These are phyloP conservation scores for Bisporella sp. DNA, from an alignment of 2,329 filamentous ascomycete species.

Conservation along the genomic window DNA sequence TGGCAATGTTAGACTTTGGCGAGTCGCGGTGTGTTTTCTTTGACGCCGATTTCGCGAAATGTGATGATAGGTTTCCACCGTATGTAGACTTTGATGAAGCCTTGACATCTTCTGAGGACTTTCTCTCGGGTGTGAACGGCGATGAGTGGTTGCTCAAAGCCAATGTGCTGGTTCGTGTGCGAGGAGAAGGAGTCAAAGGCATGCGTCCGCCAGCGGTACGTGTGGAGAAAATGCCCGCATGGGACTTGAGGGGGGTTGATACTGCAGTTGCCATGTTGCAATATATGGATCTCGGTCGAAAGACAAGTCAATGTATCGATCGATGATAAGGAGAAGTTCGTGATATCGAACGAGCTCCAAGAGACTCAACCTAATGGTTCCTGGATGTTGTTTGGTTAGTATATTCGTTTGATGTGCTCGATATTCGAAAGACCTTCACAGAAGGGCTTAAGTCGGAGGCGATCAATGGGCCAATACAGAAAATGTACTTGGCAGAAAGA, in stretches of 20 bases:
- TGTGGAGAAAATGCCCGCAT: slow-evolving; percentile 83
- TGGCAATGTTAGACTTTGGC: slow-evolving; percentile 93
- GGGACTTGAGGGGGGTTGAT: slow-evolving; percentile 91
- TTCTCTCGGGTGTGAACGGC: slow-evolving; percentile 69
- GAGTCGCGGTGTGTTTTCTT: slow-evolving; percentile 72
- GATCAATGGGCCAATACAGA: slow-evolving; percentile 38
- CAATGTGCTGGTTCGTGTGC: slow-evolving; percentile 47
- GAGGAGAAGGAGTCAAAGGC: slow-evolving; percentile 88
- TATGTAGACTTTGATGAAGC: slow-evolving; percentile 63
- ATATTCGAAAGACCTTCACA: slow-evolving; percentile 41
- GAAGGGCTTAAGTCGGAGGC: slow-evolving; percentile 38
- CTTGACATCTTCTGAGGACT: slow-evolving; percentile 40
- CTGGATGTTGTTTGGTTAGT: slow-evolving; percentile 43
- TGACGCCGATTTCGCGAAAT: slow-evolving; percentile 64
- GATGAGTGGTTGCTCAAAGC: slow-evolving; percentile 52
- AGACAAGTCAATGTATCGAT: slow-evolving; percentile 43
- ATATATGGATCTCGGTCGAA: slow-evolving; percentile 38
- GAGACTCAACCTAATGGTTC: slow-evolving; percentile 54
- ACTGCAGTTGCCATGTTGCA: slow-evolving; percentile 75
- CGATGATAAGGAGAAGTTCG: slow-evolving; percentile 26
- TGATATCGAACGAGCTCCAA: slow-evolving; percentile 46
- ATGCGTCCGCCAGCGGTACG: slow-evolving; percentile 92
- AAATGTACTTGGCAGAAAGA: slow-evolving; percentile 34
- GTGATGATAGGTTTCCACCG: slow-evolving; percentile 70
- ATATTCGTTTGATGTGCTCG: slow-evolving; percentile 38